Conservation (phyloP, 129 eudicot species). For the Daucus carota region DH1_v3.0 NC_030389.2:32777001-32777500, state of each 20-base stretch:
- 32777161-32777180: too few species aligned
- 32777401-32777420: too few species aligned
- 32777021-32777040: too few species aligned
- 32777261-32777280: not conserved
- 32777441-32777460: too few species aligned
- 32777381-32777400: not conserved
- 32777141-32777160: too few species aligned
- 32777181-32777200: not conserved
- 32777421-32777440: too few species aligned
- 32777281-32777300: not conserved
- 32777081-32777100: not conserved
- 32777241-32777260: not conserved
- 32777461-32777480: too few species aligned
- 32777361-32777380: not conserved
- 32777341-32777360: not conserved
- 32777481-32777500: too few species aligned
- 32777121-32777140: too few species aligned
- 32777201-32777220: not conserved
- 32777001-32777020: too few species aligned
- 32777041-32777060: too few species aligned
- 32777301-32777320: not conserved
- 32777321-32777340: not conserved
- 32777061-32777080: not conserved
- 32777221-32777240: not conserved
- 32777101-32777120: too few species aligned